Percentiles rank a stretch among this genome's conserved stretches.
Evolutionary conservation across 306 rosid genomes (phyloP).

Genomic region (Malus sylvestris): DNA sequence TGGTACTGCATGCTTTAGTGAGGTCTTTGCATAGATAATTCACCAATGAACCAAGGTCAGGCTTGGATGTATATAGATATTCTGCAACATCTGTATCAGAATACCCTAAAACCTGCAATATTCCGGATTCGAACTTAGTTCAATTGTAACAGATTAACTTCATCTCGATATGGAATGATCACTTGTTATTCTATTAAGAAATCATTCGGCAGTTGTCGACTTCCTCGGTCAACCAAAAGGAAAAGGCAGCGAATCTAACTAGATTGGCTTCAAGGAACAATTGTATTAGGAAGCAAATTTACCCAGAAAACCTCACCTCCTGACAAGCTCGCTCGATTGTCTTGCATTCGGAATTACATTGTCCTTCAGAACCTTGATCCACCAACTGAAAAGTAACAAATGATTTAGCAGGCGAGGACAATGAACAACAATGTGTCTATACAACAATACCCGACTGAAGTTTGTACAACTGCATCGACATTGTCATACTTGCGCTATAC

Average conservation of each 20-base stretch:
- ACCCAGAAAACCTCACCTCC: slow-evolving; percentile 39
- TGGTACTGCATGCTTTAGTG: slow-evolving; percentile 55
- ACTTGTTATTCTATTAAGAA: background rate
- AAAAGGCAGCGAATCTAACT: background rate
- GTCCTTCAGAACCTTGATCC: slow-evolving; percentile 92
- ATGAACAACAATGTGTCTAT: background rate
- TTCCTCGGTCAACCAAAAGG: background rate
- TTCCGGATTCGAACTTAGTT: slow-evolving; percentile 6
- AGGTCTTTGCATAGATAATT: slow-evolving; percentile 74
- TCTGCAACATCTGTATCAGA: slow-evolving; percentile 94
- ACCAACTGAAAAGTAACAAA: slow-evolving; percentile 49
- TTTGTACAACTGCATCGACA: background rate
- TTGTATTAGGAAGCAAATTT: background rate
- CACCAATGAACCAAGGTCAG: slow-evolving; percentile 48
- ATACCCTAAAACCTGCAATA: slow-evolving; percentile 77
- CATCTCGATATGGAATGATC: background rate
- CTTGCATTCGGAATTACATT: slow-evolving; percentile 96
- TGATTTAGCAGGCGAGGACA: background rate
- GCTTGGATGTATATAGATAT: slow-evolving; percentile 63
- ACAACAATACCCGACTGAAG: background rate
- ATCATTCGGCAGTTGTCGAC: background rate
- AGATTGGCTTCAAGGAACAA: background rate
- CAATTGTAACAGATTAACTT: background rate
- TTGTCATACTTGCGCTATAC: too few species aligned
- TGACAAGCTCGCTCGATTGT: slow-evolving; percentile 90